A percentile compares a stretch with the other conserved stretches of the same genome.
Conservation (phyloP, 148 eudicot genomes). For the Oxyria digyna region DNA sequence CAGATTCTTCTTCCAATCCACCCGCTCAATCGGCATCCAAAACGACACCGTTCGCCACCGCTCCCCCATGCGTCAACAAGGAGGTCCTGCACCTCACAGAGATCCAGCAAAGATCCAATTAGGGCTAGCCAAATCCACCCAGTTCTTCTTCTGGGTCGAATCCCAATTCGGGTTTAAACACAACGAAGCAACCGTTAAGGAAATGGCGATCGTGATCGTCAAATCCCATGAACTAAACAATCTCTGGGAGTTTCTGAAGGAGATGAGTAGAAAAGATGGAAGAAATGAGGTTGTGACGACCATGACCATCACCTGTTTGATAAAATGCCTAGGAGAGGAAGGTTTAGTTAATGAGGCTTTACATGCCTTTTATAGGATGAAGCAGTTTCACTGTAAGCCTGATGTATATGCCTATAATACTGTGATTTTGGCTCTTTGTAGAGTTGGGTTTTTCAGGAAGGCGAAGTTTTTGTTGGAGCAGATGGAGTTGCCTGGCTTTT, state of each 20-base stretch:
- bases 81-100: constrained; percentile 62
- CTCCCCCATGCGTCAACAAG: constrained; percentile 15
- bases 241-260: constrained; percentile 58
- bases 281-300: constrained; percentile 40
- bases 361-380: constrained; percentile 64
- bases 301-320: constrained; percentile 59
- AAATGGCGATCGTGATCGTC: constrained; percentile 61
- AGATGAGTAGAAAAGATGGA: constrained; percentile 33
- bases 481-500: constrained; percentile 80
- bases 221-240: constrained; percentile 44
- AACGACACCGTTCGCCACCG: constrained; percentile 21
- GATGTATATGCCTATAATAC: constrained; percentile 75
- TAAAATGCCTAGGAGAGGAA: constrained; percentile 70
- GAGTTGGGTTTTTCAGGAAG: constrained; percentile 60
- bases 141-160: constrained; percentile 69
- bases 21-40: constrained; percentile 64
- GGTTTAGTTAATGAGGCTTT: constrained; percentile 66
- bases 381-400: constrained; percentile 63
- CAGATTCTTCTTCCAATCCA: constrained; percentile 44
- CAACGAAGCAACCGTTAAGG: constrained; percentile 52
- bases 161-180: constrained; percentile 42
- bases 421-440: constrained; percentile 54
- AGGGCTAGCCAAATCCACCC: constrained; percentile 42
- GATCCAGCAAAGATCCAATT: constrained; percentile 36
- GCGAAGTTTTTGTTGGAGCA: constrained; percentile 60